These are phyloP conservation scores for Euryodendron excelsum DNA, from an alignment of 148 eudicot genomes.

Conservation along the genomic window DNA sequence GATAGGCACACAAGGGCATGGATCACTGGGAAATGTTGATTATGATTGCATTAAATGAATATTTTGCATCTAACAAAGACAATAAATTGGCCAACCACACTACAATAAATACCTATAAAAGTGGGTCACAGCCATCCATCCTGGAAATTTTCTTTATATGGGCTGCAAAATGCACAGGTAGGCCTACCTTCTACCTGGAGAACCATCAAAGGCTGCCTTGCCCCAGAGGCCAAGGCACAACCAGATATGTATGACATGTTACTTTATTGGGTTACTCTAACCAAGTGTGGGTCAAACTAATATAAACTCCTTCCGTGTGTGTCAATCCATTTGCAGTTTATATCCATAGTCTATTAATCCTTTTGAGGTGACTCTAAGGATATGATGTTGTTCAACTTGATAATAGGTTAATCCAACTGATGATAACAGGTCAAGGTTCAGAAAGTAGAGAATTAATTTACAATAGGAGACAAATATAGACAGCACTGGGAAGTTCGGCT, in stretches of 20 bases:
- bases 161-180: neutral
- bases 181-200: neutral
- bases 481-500: constrained; percentile 6
- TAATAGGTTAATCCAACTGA: neutral
- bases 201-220: neutral
- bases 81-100: neutral
- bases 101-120: neutral
- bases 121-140: neutral
- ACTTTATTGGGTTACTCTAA: neutral
- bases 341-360: neutral
- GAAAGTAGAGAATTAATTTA: neutral
- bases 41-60: neutral
- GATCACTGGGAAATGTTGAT: neutral
- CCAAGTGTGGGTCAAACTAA: neutral
- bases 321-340: constrained; percentile 7
- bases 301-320: neutral
- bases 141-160: neutral
- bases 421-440: neutral
- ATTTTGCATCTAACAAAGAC: neutral
- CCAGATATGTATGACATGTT: neutral
- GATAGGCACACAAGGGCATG: neutral
- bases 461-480: neutral
- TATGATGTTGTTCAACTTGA: neutral
- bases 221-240: neutral
- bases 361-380: too few species aligned